Evolutionary conservation across 2,329 filamentous ascomycete species (phyloP), one percentile per base, ranked within the genome.

Genomic region (Pseudogymnoascus destructans): DNA sequence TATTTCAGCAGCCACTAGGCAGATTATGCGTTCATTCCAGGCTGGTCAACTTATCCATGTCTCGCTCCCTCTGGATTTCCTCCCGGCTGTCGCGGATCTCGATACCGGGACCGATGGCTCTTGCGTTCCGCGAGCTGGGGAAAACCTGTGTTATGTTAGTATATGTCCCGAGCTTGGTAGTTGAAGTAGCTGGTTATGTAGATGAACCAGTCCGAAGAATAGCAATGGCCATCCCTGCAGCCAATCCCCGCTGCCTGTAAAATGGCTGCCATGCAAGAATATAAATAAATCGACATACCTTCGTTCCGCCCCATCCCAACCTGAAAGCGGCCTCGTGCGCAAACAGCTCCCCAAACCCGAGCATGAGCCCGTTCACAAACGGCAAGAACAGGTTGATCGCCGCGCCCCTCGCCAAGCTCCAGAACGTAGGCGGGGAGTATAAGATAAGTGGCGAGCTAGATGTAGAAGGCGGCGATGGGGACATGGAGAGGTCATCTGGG

Each of bases 321-420:
- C 92, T 78, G 69, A 92, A 98, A 1, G 93, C 93, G 56, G 89
- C 86, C 75, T 98, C 93, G 69, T 98, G 93, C 58, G 93, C 93
- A 72, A 98, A 92, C 57, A 98, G 74, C 74, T 98, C 93, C 65
- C 93, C 93, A 68, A 98, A 96, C 1, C 93, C 93, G 67, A 98
- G 74, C 93, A 98, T 98, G 77, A 98, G 81, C 52, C 93, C 93
- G 73, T 98, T 98, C 68, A 98, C 82, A 68, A 98, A 98, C 0
- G 93, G 93, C 17, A 98, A 74, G 1, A 98, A 67, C n/a, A 98
- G 76, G 71, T 98, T 98, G 73, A 98, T 98, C 5, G 91, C 90
- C 13, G 90, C 89, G 35, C 93, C 89, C 58, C 92, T 83, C 58
- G 96, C 64, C 62, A 98, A 72, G 8, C 87, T 84, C 88, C 89